A percentile compares a stretch with the other conserved stretches of the same genome.
phyloP scores from a whole-genome alignment of 331 rosid species.

The Pyracantha coccinea region DNA sequence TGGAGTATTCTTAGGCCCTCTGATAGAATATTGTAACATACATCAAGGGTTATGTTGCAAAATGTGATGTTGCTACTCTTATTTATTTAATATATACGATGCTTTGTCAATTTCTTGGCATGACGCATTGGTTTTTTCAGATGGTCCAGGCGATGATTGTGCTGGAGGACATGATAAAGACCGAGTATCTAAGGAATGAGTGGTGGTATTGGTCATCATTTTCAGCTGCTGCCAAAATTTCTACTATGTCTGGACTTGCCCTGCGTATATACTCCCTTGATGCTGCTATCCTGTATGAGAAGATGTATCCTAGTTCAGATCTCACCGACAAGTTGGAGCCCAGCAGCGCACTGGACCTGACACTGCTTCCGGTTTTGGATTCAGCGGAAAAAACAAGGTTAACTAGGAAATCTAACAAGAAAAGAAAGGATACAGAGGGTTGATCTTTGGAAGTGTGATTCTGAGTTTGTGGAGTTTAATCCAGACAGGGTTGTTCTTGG shows the following conservation, averaged over 20 bases:
- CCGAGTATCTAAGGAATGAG: slow-evolving; percentile 75
- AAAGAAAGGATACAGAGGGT: slow-evolving; percentile 79
- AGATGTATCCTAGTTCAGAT: slow-evolving; percentile 40
- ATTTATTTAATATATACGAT: background rate
- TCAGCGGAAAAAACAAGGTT: slow-evolving; percentile 53
- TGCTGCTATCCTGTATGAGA: slow-evolving; percentile 81
- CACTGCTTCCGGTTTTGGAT: slow-evolving; percentile 34
- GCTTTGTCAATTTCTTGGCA: background rate
- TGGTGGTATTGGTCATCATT: slow-evolving; percentile 99
- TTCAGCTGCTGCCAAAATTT: slow-evolving; percentile 85
- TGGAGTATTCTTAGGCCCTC: background rate
- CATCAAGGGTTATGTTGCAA: background rate
- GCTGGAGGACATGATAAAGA: slow-evolving; percentile 90
- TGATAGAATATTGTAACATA: background rate
- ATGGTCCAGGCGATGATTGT: slow-evolving; percentile 83
- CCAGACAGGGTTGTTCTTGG: slow-evolving; percentile 11
- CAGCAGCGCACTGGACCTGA: slow-evolving; percentile 35
- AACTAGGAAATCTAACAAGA: slow-evolving; percentile 69
- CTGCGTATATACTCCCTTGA: slow-evolving; percentile 89
- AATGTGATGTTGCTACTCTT: too few relatives aligned
- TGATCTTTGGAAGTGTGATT: slow-evolving; percentile 24
- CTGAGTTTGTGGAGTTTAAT: background rate
- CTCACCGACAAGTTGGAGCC: slow-evolving; percentile 48
- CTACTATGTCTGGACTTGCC: slow-evolving; percentile 81
- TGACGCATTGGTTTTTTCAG: slow-evolving; percentile 37